Evolutionary conservation across 1,284 basidiomycete genomes (phyloP).

Genomic region (Apiotrichum sp.): DNA sequence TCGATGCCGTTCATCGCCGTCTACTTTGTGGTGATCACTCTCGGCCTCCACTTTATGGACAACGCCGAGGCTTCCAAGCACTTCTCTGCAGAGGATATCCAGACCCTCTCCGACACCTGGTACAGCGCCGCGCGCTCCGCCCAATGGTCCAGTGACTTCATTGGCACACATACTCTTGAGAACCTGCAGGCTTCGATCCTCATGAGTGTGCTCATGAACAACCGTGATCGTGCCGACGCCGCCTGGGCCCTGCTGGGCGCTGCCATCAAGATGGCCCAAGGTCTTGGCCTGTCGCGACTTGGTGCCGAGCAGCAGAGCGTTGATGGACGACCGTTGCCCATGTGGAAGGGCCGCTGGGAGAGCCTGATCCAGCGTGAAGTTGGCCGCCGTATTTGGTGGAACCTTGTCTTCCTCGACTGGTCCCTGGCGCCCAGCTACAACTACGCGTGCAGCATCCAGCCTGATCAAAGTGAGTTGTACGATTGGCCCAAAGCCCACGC

Average conservation of each 20-base stretch:
- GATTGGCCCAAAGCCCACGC: no score
- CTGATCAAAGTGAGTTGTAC: slow-evolving; percentile 47
- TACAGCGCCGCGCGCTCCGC: slow-evolving; percentile 35
- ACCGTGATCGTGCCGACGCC: slow-evolving; percentile 46
- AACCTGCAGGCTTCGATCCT: slow-evolving; percentile 42
- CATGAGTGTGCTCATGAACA: slow-evolving; percentile 46
- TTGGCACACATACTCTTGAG: slow-evolving; percentile 44
- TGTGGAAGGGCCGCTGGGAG: slow-evolving; percentile 48
- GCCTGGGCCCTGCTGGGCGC: slow-evolving; percentile 47
- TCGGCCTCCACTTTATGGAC: slow-evolving; percentile 47
- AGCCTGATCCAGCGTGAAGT: slow-evolving; percentile 47
- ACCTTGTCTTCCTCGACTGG: slow-evolving; percentile 47
- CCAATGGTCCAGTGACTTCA: slow-evolving; percentile 47
- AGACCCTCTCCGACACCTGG: slow-evolving; percentile 40
- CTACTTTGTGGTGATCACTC: slow-evolving; percentile 43
- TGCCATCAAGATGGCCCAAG: slow-evolving; percentile 49
- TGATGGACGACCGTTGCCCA: slow-evolving; percentile 38
- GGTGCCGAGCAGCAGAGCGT: slow-evolving; percentile 44
- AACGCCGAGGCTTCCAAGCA: slow-evolving; percentile 33
- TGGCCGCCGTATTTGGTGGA: slow-evolving; percentile 48
- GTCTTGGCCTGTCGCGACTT: slow-evolving; percentile 46
- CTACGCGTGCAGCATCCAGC: slow-evolving; percentile 45
- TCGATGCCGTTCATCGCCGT: slow-evolving; percentile 43
- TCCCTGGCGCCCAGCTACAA: slow-evolving; percentile 45
- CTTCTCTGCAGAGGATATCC: slow-evolving; percentile 39